A percentile compares a stretch with the other conserved stretches of the same genome.
These are phyloP conservation scores for Physaria fendleri DNA, from an alignment of 345 rosid species.

Conservation along the genomic window DNA sequence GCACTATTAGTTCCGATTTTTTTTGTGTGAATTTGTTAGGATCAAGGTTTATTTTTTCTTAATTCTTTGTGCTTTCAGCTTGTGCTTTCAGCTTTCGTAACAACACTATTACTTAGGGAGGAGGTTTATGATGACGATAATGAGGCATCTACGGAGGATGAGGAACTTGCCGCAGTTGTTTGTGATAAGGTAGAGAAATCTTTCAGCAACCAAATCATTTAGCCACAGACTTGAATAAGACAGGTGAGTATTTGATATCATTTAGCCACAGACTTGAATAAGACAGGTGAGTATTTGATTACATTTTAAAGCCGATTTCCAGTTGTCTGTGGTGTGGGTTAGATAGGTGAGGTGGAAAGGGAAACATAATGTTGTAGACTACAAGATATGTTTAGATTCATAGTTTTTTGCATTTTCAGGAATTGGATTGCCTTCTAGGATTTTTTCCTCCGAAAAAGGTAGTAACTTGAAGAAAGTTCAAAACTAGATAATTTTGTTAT, in stretches of 20 bases:
- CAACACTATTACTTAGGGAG: slow-evolving; percentile 21
- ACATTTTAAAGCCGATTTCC: neutral
- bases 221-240: slow-evolving; percentile 10
- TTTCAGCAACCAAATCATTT: neutral
- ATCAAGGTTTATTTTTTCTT: neutral
- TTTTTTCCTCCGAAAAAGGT: slow-evolving; percentile 15
- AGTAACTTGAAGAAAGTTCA: slow-evolving; percentile 23
- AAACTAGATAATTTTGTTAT: neutral
- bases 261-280: slow-evolving; percentile 11
- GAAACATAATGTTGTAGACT: neutral
- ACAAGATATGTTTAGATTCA: neutral
- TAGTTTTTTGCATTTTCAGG: neutral
- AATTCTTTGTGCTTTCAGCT: slow-evolving; percentile 13
- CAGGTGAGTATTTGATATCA: slow-evolving; percentile 11
- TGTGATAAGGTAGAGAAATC: neutral
- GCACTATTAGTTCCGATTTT: neutral
- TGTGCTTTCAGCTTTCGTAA: slow-evolving; percentile 24
- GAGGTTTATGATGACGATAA: slow-evolving; percentile 22
- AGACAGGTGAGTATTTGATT: too few species aligned
- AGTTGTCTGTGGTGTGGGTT: neutral
- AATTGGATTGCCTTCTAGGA: slow-evolving; percentile 27
- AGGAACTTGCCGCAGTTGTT: neutral
- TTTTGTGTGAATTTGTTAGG: neutral
- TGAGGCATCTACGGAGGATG: slow-evolving; percentile 13
- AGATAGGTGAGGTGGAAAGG: neutral